A percentile compares a stretch with the other conserved stretches of the same genome.
phyloP scores from a whole-genome alignment of 2,329 filamentous ascomycete species.

The Claviceps quebecensis region DNA sequence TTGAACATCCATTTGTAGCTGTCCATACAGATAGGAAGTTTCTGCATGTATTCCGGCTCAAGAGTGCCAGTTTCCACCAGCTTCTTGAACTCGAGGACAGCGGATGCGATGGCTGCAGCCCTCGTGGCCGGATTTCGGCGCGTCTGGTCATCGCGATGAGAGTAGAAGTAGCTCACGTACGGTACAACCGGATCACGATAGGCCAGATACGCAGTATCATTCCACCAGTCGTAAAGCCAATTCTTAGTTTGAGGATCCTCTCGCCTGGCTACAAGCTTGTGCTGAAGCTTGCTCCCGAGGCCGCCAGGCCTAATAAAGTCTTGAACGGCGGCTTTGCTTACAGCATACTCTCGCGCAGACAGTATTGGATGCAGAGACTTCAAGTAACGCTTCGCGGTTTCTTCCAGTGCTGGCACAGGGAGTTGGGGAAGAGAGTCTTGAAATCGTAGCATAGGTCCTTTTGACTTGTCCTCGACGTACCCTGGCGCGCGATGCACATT shows the following conservation, averaged over 20 bases:
- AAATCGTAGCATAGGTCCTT: conserved; percentile 70
- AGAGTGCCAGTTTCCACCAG: conserved; percentile 70
- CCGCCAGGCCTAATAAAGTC: conserved; percentile 84
- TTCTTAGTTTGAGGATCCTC: conserved; percentile 75
- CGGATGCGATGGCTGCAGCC: conserved; percentile 77
- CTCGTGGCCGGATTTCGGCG: conserved; percentile 82
- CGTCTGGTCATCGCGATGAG: conserved; percentile 82
- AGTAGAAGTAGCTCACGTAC: conserved; percentile 99
- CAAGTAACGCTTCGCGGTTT: conserved; percentile 68
- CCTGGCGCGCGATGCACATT: conserved; percentile 30
- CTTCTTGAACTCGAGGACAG: conserved; percentile 85
- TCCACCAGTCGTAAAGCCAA: conserved; percentile 99
- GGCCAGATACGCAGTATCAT: conserved; percentile 77
- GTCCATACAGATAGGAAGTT: conserved; percentile 94
- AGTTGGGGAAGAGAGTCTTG: conserved; percentile 72
- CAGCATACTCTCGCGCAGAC: conserved; percentile 51
- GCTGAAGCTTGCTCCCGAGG: conserved; percentile 69
- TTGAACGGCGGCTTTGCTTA: conserved; percentile 68
- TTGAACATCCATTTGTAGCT: conserved; percentile 99
- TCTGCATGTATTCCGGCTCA: conserved; percentile 98
- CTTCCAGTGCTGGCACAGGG: conserved; percentile 68
- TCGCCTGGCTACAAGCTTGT: conserved; percentile 66
- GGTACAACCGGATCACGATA: conserved; percentile 95
- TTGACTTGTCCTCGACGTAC: conserved; percentile 67
- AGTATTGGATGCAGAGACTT: conserved; percentile 67